These are phyloP conservation scores for Lojkania enalia DNA, from an alignment of 2,329 filamentous ascomycete species.

Conservation along the genomic window DNA sequence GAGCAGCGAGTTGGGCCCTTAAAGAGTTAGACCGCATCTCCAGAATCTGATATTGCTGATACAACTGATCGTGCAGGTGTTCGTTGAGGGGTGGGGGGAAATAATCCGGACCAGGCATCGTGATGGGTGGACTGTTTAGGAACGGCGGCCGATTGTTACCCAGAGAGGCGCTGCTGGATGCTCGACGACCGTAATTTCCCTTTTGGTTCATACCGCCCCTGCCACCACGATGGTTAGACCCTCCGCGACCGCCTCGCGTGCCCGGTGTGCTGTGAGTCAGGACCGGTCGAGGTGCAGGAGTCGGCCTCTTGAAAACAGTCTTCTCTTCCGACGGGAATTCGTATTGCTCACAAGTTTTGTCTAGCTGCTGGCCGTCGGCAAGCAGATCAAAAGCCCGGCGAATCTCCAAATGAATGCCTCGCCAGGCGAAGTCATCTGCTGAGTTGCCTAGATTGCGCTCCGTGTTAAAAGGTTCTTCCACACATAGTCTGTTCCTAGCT, in stretches of 20 bases:
- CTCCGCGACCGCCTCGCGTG: constrained; percentile 53
- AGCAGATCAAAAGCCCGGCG: constrained; percentile 85
- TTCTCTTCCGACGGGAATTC: constrained; percentile 82
- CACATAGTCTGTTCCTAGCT: constrained; percentile 75
- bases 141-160: constrained; percentile 44
- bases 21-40: constrained; percentile 47
- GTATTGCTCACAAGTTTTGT: constrained; percentile 84
- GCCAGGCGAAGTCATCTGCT: constrained; percentile 91
- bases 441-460: constrained; percentile 92
- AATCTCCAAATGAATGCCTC: constrained; percentile 86
- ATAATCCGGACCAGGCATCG: constrained; percentile 41
- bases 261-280: constrained; percentile 54
- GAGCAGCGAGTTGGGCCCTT: constrained; percentile 40
- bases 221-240: constrained; percentile 49
- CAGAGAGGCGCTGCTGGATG: constrained; percentile 60
- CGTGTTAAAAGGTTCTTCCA: constrained; percentile 95
- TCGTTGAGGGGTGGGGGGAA: constrained; percentile 48
- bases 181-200: constrained; percentile 54
- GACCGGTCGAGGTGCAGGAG: constrained; percentile 56
- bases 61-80: constrained; percentile 54
- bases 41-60: constrained; percentile 53
- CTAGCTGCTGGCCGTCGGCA: constrained; percentile 71
- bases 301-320: constrained; percentile 58
- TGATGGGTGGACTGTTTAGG: constrained; percentile 49
- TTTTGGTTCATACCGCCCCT: constrained; percentile 54